Percentiles rank a stretch among this genome's conserved stretches.
Conservation (phyloP, 257 asterid species). For the Verbascum thapsus region DNA sequence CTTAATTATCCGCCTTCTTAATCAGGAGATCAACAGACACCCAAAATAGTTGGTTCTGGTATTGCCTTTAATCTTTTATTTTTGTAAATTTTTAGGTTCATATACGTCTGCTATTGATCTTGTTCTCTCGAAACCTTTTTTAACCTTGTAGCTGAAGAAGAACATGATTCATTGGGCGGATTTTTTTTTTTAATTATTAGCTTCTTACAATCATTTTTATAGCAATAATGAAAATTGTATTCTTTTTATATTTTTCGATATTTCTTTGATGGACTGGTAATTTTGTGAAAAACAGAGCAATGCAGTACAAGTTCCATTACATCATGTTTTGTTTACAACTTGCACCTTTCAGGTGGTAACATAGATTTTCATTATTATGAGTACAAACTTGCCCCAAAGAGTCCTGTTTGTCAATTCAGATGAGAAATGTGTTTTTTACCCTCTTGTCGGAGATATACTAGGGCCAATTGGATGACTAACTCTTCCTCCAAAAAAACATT, state of each 20-base stretch:
- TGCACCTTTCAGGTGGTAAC: too few relatives aligned
- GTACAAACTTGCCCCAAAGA: too few relatives aligned
- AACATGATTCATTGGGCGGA: conserved; percentile 36
- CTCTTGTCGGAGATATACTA: too few relatives aligned
- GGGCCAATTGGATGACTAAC: too few relatives aligned
- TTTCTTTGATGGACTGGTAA: too few relatives aligned
- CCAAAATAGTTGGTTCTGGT: conserved; percentile 36
- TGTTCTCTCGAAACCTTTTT: conserved; percentile 33
- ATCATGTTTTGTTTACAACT: too few relatives aligned
- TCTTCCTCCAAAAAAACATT: too few relatives aligned
- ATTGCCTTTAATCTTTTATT: conserved; percentile 24
- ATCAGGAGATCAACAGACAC: conserved; percentile 57
- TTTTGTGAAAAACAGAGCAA: too few relatives aligned
- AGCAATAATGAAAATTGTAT: conserved; percentile 35
- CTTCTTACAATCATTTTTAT: conserved; percentile 32
- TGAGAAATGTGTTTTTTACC: too few relatives aligned
- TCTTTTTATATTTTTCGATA: conserved; percentile 23
- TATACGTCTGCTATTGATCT: conserved; percentile 30
- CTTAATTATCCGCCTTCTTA: conserved; percentile 57
- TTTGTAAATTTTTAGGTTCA: conserved; percentile 47
- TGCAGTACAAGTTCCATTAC: too few relatives aligned
- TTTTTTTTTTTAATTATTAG: conserved; percentile 31
- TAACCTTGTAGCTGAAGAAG: conserved; percentile 35
- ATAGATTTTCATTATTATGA: too few relatives aligned
- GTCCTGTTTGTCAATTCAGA: too few relatives aligned